Evolutionary conservation across 306 rosid genomes (phyloP), one percentile per base, ranked within the genome.

Genomic region (Pueraria montana): DNA sequence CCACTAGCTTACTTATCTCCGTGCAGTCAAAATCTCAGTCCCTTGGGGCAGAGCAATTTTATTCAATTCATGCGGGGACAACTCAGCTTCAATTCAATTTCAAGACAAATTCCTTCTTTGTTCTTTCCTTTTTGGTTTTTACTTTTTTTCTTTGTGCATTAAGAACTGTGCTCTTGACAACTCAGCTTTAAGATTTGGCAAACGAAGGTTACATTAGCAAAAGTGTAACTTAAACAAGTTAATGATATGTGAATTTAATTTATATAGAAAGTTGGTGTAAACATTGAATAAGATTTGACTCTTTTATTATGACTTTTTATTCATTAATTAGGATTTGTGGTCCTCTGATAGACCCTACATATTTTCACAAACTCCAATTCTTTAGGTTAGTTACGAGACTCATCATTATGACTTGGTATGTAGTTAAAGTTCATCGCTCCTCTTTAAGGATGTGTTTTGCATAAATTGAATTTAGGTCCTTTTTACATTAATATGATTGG

Each of bases 81-180:
- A 38, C 68, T 58, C 32, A 13, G 36, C 69, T 13, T 76, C 43
- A 24, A 30, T 30, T 73, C 64, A 49, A 24, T 50, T 73, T 38
- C 63, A 40, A 62, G 18, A 5, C 12, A 18, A 20, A 18, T 55
- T 55, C 27, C 27, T 55, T 53, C 23, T 50, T 32, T 63, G 10
- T 4, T 9, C 38, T 23, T 23, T 26, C 21, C 17, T 27, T 50
- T 27, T 14, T 1, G 17, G 36, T 6, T 72, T 34, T 18, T 20
- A 11, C 70, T 49, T 4, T n/a, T 34, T 11, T 18, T 38, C 11
- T 65, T 32, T 27, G 3, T 63, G 26, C 26, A 55, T 55, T 1
- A 5, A 52, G 9, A n/a, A n/a, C 11, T 52, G 18, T 49, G 20
- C 18, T 52, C 59, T 17, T 58, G 34, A 23, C 10, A 13, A 61